Conservation (phyloP, 805 yeast genomes). For the Myxozyma vanderwaltii region DNA sequence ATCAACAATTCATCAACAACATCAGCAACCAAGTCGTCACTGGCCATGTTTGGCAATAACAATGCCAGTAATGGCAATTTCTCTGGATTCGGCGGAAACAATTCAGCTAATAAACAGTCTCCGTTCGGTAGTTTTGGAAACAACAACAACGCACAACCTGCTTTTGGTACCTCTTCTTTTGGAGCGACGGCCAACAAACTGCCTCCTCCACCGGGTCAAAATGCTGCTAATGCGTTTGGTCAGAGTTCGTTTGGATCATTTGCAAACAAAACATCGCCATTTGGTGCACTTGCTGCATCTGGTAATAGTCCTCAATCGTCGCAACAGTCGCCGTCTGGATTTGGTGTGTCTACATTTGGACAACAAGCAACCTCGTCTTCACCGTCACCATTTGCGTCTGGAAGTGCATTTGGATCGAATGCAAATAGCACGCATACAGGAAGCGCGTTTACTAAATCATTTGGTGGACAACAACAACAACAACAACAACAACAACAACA, state of each 20-base stretch:
- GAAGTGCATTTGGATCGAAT: background rate
- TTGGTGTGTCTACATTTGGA: conserved; percentile 7
- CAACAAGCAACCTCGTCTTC: background rate
- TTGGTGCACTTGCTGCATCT: conserved; percentile 9
- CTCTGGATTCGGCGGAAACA: background rate
- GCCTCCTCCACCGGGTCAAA: conserved; percentile 15
- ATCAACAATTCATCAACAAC: background rate
- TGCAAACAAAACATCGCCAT: conserved; percentile 5
- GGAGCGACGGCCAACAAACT: background rate
- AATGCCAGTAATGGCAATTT: background rate
- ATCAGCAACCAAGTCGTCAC: conserved; percentile 4
- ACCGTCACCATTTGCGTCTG: background rate
- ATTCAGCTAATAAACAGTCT: background rate
- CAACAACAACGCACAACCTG: conserved; percentile 4
- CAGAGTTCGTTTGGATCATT: conserved; percentile 6
- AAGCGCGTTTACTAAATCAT: background rate
- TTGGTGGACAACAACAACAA: background rate
- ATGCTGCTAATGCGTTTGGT: conserved; percentile 10
- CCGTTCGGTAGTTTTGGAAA: conserved; percentile 3
- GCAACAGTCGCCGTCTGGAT: conserved; percentile 2
- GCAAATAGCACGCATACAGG: background rate
- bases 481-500: conserved; percentile 2
- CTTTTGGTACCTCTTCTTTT: conserved; percentile 12
- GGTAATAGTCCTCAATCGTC: background rate
- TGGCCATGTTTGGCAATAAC: conserved; percentile 9